A percentile compares a stretch with the other conserved stretches of the same genome.
These are phyloP conservation scores for Fusarium irregulare DNA, from an alignment of 2,329 filamentous ascomycete species.

Conservation along the genomic window DNA sequence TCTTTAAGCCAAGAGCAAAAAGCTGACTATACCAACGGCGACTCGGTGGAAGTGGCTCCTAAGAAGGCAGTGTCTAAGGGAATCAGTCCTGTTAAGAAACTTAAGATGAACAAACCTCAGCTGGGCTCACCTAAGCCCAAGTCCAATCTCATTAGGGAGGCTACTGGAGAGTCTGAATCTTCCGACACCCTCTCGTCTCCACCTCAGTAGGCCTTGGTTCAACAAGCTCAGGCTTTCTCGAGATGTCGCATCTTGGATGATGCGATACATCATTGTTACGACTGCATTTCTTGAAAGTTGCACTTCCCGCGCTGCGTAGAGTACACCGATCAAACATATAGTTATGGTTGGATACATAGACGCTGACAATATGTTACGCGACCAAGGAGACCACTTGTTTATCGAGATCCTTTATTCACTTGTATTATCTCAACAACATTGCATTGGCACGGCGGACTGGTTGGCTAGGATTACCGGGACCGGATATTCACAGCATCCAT, in stretches of 20 bases:
- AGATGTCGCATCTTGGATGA: not conserved
- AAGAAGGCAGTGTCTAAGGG: conserved; percentile 53
- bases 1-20: conserved; percentile 63
- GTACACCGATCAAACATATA: conserved; percentile 3
- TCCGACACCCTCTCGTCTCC: conserved; percentile 68
- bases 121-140: conserved; percentile 63
- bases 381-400: conserved; percentile 23
- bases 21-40: conserved; percentile 47
- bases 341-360: conserved; percentile 47
- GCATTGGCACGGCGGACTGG: conserved; percentile 44
- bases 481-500: conserved; percentile 45
- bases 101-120: conserved; percentile 58
- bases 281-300: not conserved
- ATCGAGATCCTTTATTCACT: conserved; percentile 25
- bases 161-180: conserved; percentile 66
- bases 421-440: conserved; percentile 46
- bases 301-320: conserved; percentile 2
- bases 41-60: conserved; percentile 49
- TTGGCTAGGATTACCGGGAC: conserved; percentile 44
- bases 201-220: conserved; percentile 46
- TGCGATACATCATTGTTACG: conserved; percentile 2
- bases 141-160: conserved; percentile 56
- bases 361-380: conserved; percentile 33
- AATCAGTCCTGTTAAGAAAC: conserved; percentile 57
- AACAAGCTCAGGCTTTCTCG: not conserved